phyloP scores from a whole-genome alignment of 345 rosid species.

The Triadica sebifera region DNA sequence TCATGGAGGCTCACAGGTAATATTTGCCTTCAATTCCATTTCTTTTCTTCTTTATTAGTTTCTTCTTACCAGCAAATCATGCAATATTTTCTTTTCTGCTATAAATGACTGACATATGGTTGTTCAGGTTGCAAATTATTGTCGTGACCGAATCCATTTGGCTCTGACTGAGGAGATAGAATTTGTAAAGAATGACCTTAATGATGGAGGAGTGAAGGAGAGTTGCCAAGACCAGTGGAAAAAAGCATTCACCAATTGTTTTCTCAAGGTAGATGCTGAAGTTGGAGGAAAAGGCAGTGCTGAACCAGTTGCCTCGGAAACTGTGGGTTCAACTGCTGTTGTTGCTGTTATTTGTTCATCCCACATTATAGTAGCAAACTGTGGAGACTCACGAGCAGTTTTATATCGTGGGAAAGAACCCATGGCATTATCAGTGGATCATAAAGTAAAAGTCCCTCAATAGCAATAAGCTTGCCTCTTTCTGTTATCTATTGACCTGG shows the following conservation, averaged over 20 bases:
- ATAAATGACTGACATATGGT: slow-evolving; percentile 15
- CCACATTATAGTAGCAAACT: slow-evolving; percentile 83
- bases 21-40: not conserved
- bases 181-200: slow-evolving; percentile 35
- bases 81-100: not conserved
- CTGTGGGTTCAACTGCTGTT: slow-evolving; percentile 98
- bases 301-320: slow-evolving; percentile 82
- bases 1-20: slow-evolving; percentile 93
- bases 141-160: slow-evolving; percentile 63
- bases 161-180: slow-evolving; percentile 74
- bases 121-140: slow-evolving; percentile 85
- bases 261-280: slow-evolving; percentile 71
- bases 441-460: slow-evolving; percentile 57
- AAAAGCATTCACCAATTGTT: slow-evolving; percentile 70
- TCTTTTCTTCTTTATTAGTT: slow-evolving; percentile 2
- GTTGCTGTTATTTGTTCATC: slow-evolving; percentile 81
- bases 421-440: slow-evolving; percentile 84
- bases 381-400: slow-evolving; percentile 98
- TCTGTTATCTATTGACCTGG: not conserved
- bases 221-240: slow-evolving; percentile 81
- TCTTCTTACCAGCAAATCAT: not conserved
- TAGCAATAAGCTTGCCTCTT: not conserved
- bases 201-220: slow-evolving; percentile 44
- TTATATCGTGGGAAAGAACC: slow-evolving; percentile 90
- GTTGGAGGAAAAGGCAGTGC: slow-evolving; percentile 53